Evolutionary conservation across 2,329 filamentous ascomycete species (phyloP).

Genomic region (Alternaria sp.): DNA sequence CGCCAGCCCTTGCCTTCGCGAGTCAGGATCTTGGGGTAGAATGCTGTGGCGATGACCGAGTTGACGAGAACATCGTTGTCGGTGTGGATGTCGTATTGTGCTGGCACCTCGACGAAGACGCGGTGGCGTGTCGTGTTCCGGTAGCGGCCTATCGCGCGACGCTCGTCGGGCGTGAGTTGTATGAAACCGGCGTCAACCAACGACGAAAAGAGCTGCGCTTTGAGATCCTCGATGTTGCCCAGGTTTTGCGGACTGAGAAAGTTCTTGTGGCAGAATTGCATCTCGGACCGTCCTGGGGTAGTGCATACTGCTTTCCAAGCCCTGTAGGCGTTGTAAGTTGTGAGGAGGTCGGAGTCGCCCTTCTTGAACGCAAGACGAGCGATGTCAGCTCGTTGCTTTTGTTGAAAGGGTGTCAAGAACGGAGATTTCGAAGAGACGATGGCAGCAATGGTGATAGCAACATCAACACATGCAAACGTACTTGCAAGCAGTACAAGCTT

Average conservation of each 20-base stretch:
- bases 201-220: slow-evolving; percentile 85
- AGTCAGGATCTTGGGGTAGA: slow-evolving; percentile 91
- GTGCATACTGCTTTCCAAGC: slow-evolving; percentile 86
- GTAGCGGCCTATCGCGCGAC: slow-evolving; percentile 69
- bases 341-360: slow-evolving; percentile 89
- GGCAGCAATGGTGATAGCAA: slow-evolving; percentile 87
- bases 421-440: slow-evolving; percentile 95
- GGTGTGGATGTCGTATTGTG: slow-evolving; percentile 75
- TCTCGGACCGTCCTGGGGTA: slow-evolving; percentile 74
- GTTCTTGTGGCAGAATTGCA: slow-evolving; percentile 92
- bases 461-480: slow-evolving; percentile 90
- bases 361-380: slow-evolving; percentile 80
- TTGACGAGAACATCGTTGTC: slow-evolving; percentile 79
- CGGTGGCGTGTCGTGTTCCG: slow-evolving; percentile 71
- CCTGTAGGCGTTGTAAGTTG: slow-evolving; percentile 90
- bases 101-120: slow-evolving; percentile 83
- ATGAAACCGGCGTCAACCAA: slow-evolving; percentile 87
- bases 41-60: slow-evolving; percentile 88
- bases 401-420: slow-evolving; percentile 85
- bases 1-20: slow-evolving; percentile 86
- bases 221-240: slow-evolving; percentile 91
- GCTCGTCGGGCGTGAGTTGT: slow-evolving; percentile 74
- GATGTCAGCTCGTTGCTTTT: slow-evolving; percentile 80
- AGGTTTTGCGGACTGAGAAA: slow-evolving; percentile 90
- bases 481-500: slow-evolving; percentile 88